phyloP scores from a whole-genome alignment of 768 basidiomycete genomes.

The Boletales sp. region DNA sequence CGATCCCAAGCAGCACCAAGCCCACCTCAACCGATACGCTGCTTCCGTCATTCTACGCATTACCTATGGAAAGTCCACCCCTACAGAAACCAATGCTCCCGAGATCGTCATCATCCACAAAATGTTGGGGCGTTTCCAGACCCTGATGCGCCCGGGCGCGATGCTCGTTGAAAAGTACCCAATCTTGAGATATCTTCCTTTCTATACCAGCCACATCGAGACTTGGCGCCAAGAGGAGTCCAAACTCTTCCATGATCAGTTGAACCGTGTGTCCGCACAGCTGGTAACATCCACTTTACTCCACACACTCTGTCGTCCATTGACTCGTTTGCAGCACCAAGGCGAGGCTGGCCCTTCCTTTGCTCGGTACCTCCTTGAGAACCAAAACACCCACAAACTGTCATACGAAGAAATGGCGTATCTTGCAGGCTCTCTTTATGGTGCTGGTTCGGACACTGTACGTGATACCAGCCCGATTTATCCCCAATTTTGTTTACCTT shows the following conservation, averaged over 20 bases:
- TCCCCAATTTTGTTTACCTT: background rate
- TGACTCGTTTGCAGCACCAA: conserved; percentile 8
- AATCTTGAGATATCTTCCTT: conserved; percentile 48
- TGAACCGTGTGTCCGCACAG: conserved; percentile 42
- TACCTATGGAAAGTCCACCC: conserved; percentile 33
- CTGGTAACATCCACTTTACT: conserved; percentile 32
- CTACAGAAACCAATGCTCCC: conserved; percentile 26
- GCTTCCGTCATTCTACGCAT: conserved; percentile 34
- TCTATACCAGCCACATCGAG: conserved; percentile 55
- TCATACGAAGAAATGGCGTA: conserved; percentile 58
- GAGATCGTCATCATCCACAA: conserved; percentile 33
- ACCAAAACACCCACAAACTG: conserved; percentile 50
- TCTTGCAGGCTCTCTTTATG: conserved; percentile 61
- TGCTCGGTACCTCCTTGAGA: conserved; percentile 54
- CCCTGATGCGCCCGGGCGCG: conserved; percentile 35
- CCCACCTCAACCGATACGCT: conserved; percentile 47
- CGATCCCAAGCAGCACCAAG: conserved; percentile 44
- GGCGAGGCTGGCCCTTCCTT: conserved; percentile 41
- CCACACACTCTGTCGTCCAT: background rate
- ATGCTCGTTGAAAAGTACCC: conserved; percentile 36
- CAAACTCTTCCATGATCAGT: conserved; percentile 49
- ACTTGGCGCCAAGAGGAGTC: conserved; percentile 56
- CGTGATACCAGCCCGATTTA: conserved; percentile 2
- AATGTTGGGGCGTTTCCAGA: conserved; percentile 34
- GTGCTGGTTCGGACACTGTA: conserved; percentile 61